Evolutionary conservation across 345 rosid species (phyloP), one percentile per base, ranked within the genome.

Genomic region (Stellera chamaejasme): DNA sequence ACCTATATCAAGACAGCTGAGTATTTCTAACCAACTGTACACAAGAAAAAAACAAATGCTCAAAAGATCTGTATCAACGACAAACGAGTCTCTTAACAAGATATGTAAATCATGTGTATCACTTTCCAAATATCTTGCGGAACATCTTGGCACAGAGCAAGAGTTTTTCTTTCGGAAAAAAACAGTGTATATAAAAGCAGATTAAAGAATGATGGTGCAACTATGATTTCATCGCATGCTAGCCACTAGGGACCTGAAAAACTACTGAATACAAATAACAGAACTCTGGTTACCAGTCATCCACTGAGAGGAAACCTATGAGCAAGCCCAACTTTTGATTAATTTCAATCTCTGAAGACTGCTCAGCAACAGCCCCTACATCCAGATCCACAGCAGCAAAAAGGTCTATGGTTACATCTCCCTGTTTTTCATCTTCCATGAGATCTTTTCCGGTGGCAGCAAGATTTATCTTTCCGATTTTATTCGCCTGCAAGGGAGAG

Each of bases 391-490:
- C 60, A 58, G 97, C 90, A 66, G 97, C 68, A 77, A 76, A 94
- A 58, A 90, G 88, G 79, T 94, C 99, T 62, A 87, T 52, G 5
- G 85, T 84, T 57, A 94, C 90, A 73, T 94, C 97, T 73, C 87
- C 99, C 77, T 76, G 99, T 60, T 94, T 94, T 69, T 94, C 99
- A 43, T 94, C 99, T 60, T 94, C 99, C 97, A 93, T 89, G 65
- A 94, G 92, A 79, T 94, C 99, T 78, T 87, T 94, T 65, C 99
- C 99, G 45, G 87, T 90, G 45, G 99, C 99, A 73, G 99, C 99
- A 55, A 94, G 92, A 72, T 94, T 94, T 77, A 94, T 90, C 72
- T 77, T 90, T 47, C 99, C 99, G 63, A 94, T 90, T 77, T 87
- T 94, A 72, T 87, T 85, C 64, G 99, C 99, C 99, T 90, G 72